Percentiles rank a stretch among this genome's conserved stretches.
phyloP scores from a whole-genome alignment of 1,284 basidiomycete genomes.

The Puccinia polysora region DNA sequence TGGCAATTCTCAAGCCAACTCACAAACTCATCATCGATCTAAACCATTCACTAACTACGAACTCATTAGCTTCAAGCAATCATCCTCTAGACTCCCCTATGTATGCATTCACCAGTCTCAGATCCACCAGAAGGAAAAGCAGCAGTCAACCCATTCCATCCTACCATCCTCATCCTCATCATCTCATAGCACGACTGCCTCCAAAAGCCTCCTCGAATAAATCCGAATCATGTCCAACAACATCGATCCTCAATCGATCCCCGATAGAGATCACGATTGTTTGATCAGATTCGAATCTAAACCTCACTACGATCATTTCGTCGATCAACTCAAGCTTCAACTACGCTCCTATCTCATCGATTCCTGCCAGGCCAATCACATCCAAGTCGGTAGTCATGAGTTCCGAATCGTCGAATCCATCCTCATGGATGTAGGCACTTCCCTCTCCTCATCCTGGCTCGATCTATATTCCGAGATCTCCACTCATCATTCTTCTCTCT shows the following conservation, averaged over 20 bases:
- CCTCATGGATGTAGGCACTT: conserved; percentile 26
- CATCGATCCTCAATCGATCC: conserved; percentile 12
- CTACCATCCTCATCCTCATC: background rate
- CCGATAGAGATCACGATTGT: conserved; percentile 4
- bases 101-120: too few relatives aligned
- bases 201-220: background rate
- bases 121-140: too few relatives aligned
- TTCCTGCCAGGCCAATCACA: conserved; percentile 19
- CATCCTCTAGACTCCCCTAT: too few relatives aligned
- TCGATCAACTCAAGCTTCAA: conserved; percentile 9
- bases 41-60: too few relatives aligned
- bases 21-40: too few relatives aligned
- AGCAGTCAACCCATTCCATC: too few relatives aligned
- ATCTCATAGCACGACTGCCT: background rate
- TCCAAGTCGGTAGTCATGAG: conserved; percentile 22
- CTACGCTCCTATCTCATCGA: conserved; percentile 14
- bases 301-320: conserved; percentile 8
- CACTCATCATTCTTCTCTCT: too few relatives aligned
- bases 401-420: background rate
- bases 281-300: conserved; percentile 21
- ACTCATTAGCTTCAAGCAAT: too few relatives aligned
- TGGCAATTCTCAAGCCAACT: too few relatives aligned
- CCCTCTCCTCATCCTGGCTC: too few relatives aligned
- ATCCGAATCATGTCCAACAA: background rate
- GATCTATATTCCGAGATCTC: too few relatives aligned